Base-by-base conservation (phyloP, 148 eudicot species). In the Nepenthes gracilis region DNA sequence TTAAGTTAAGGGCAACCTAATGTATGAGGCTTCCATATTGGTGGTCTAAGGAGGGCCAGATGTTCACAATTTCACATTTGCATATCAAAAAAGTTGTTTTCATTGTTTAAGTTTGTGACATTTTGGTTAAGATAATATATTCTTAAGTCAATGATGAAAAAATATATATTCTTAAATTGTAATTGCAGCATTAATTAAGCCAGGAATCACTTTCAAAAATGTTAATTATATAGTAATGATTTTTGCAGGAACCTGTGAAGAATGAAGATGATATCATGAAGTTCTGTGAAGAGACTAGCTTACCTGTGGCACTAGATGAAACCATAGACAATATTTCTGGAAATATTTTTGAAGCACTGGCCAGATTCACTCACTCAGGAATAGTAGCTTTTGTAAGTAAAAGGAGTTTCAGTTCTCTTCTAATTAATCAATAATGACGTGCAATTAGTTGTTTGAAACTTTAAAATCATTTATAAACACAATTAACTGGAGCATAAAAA, bases 261-360 rank as follows among this genome's bases (percentile, higher is more conserved):
- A 64, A 74, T 69, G 86, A 77, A 75, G 83, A 83, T 64, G 95
- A 86, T 74, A 84, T 89, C 62, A 55, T 94, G 57, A 89, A 72
- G 71, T 94, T 94, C 73, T 94, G 90, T 69, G 86, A 84, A 78
- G 81, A 84, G 68, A 81, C 97, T 68, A 84, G 88, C 54, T 38
- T 94, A 70, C 93, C 90, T 68, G 90, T 94, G 65, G 99, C 97
- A 66, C 80, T 94, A 67, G 99, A 94, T 76, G 99, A 94, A 80
- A 89, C 92, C 35, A 64, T 89, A 8, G 90, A 81, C 74, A 67
- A 65, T 56, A 75, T 79, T 64, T 74, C 74, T 54, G 86, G 75
- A 74, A 72, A 80, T 62, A 72, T 75, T 69, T 62, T 77, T 67
- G 79, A 81, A 62, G 70, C 58, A 54, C 80, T 94, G 61, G 72